phyloP scores from a whole-genome alignment of 2,329 filamentous ascomycete genomes.

The Triangularia verruculosa region DNA sequence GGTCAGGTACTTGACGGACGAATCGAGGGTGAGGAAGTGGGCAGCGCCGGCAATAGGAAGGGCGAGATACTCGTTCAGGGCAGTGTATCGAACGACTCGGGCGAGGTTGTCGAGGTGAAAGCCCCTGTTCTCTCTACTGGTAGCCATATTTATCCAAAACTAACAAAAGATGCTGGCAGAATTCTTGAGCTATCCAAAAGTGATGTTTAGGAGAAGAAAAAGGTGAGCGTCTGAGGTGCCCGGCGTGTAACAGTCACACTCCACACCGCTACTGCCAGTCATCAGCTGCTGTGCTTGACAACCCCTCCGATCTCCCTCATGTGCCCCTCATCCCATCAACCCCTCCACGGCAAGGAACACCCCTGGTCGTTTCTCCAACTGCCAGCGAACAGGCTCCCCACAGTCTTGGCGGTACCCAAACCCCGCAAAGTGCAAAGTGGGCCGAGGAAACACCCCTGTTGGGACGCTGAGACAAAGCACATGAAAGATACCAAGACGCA shows the following conservation, averaged over 20 bases:
- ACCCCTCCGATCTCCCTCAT: neutral
- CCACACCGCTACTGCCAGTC: neutral
- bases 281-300: neutral
- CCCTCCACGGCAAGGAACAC: neutral
- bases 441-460: neutral
- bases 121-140: constrained; percentile 16
- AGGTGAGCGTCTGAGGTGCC: neutral
- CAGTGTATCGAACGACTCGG: constrained; percentile 18
- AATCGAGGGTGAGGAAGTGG: constrained; percentile 10
- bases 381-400: neutral
- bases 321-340: neutral
- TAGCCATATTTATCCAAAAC: constrained; percentile 15
- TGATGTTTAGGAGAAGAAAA: neutral
- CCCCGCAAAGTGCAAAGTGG: neutral
- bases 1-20: constrained; percentile 7
- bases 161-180: neutral
- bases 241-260: neutral
- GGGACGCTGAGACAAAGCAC: neutral
- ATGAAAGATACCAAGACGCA: neutral
- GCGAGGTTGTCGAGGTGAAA: constrained; percentile 23
- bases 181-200: neutral
- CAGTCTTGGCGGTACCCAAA: neutral
- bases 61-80: constrained; percentile 20
- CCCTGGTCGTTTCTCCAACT: neutral
- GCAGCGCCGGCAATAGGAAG: constrained; percentile 17